phyloP scores from a whole-genome alignment of 768 basidiomycete species.

The Boletus subparvulus region DNA sequence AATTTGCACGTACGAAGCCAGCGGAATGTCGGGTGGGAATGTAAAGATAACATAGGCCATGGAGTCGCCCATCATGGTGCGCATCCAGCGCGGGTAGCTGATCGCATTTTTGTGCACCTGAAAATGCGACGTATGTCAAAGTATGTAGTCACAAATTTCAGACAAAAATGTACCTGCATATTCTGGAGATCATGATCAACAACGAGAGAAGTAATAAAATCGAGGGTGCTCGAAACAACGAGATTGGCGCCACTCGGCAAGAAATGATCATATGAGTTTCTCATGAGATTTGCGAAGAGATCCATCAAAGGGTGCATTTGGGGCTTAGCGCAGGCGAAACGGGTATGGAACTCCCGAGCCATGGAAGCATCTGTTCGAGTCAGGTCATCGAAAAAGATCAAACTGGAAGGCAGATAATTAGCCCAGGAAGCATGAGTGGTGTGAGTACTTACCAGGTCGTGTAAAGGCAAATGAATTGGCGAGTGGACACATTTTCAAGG shows the following conservation, averaged over 20 bases:
- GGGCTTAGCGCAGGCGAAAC: not conserved
- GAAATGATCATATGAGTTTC: too few relatives aligned
- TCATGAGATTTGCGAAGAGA: too few relatives aligned
- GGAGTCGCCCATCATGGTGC: constrained; percentile 4
- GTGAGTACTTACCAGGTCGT: not conserved
- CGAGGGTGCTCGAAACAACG: not conserved
- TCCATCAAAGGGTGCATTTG: constrained; percentile 3
- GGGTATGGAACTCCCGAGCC: constrained; percentile 2
- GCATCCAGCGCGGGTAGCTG: constrained; percentile 5
- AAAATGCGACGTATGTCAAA: too few relatives aligned
- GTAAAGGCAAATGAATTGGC: constrained; percentile 4
- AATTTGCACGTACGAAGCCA: constrained; percentile 3
- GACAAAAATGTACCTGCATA: not conserved
- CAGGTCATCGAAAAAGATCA: constrained; percentile 6
- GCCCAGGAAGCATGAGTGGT: not conserved
- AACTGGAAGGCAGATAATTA: not conserved
- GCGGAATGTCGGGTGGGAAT: constrained; percentile 4
- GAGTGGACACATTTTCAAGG: not conserved
- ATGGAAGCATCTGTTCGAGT: constrained; percentile 3
- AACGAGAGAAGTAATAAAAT: not conserved
- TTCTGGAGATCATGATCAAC: constrained; percentile 3
- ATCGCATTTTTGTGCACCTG: not conserved
- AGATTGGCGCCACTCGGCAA: too few relatives aligned
- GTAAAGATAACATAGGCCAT: constrained; percentile 4
- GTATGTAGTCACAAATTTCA: too few relatives aligned